These are phyloP conservation scores for Penicillium olsonii DNA, from an alignment of 2,329 filamentous ascomycete species.

Conservation along the genomic window DNA sequence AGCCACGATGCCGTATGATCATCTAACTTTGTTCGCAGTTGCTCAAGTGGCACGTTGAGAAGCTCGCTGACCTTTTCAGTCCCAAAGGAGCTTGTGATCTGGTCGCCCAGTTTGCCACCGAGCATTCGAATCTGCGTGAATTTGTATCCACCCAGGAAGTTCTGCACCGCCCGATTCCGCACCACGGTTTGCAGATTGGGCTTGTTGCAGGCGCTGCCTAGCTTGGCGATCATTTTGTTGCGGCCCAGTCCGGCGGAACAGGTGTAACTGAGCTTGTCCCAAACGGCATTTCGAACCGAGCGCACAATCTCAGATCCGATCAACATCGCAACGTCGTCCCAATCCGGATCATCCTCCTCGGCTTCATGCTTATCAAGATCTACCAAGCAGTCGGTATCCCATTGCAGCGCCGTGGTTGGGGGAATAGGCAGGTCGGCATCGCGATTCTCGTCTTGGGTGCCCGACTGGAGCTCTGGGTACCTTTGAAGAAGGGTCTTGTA, in stretches of 20 bases:
- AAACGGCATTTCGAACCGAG: conserved; percentile 68
- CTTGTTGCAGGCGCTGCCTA: conserved; percentile 89
- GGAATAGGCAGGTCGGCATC: conserved; percentile 72
- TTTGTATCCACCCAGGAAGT: conserved; percentile 82
- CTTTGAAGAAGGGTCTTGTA: conserved; percentile 72
- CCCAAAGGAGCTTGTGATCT: conserved; percentile 76
- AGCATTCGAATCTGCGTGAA: conserved; percentile 93
- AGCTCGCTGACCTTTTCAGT: conserved; percentile 79
- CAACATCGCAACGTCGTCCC: conserved; percentile 88
- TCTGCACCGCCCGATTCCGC: conserved; percentile 75
- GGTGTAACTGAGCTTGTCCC: conserved; percentile 75
- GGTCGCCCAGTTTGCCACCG: conserved; percentile 92
- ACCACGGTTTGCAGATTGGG: conserved; percentile 95
- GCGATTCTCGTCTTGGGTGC: conserved; percentile 54
- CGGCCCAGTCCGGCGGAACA: conserved; percentile 85
- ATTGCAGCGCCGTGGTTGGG: conserved; percentile 72
- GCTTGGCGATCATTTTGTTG: conserved; percentile 95
- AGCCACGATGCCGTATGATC: conserved; percentile 86
- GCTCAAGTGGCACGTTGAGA: conserved; percentile 69
- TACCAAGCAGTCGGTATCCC: conserved; percentile 76
- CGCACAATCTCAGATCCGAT: conserved; percentile 88
- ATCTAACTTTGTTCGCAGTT: conserved; percentile 74
- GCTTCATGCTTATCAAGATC: conserved; percentile 72
- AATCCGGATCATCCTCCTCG: conserved; percentile 83
- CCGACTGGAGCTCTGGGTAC: conserved; percentile 68